phyloP scores from a whole-genome alignment of 345 rosid genomes.

The Cardamine chenopodiifolia region DNA sequence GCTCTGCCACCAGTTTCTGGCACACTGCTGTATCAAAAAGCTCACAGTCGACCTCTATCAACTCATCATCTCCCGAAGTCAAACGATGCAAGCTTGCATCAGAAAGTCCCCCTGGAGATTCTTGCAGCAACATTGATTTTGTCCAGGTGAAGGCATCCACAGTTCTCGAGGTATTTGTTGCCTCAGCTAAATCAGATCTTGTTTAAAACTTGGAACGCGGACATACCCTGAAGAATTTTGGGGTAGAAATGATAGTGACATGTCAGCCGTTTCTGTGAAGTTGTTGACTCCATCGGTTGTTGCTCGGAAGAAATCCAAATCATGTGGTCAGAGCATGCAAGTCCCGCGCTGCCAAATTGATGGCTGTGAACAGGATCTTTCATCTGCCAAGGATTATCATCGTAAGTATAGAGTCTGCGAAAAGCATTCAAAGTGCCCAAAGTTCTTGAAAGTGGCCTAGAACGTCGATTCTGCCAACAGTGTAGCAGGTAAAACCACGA shows the following conservation, averaged over 20 bases:
- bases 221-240: conserved; percentile 66
- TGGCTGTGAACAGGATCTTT: conserved; percentile 63
- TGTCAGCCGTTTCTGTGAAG: conserved; percentile 44
- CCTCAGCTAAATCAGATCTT: conserved; percentile 41
- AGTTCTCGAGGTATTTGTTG: conserved; percentile 17
- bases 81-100: conserved; percentile 29
- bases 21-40: conserved; percentile 55
- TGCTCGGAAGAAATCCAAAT: conserved; percentile 65
- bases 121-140: conserved; percentile 37
- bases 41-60: conserved; percentile 32
- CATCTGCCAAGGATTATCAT: conserved; percentile 72
- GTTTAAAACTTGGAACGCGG: conserved; percentile 44
- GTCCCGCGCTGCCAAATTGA: conserved; percentile 78
- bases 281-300: conserved; percentile 47
- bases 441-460: conserved; percentile 65
- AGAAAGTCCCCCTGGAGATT: conserved; percentile 38
- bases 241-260: conserved; percentile 52
- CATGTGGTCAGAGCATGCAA: conserved; percentile 51
- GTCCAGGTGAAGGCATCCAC: conserved; percentile 29
- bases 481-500: conserved; percentile 70
- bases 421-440: conserved; percentile 75
- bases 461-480: conserved; percentile 90
- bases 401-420: conserved; percentile 81
- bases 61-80: conserved; percentile 30
- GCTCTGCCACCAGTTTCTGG: conserved; percentile 65